phyloP scores from a whole-genome alignment of 2,329 filamentous ascomycete genomes.

The Eutypella sp. region DNA sequence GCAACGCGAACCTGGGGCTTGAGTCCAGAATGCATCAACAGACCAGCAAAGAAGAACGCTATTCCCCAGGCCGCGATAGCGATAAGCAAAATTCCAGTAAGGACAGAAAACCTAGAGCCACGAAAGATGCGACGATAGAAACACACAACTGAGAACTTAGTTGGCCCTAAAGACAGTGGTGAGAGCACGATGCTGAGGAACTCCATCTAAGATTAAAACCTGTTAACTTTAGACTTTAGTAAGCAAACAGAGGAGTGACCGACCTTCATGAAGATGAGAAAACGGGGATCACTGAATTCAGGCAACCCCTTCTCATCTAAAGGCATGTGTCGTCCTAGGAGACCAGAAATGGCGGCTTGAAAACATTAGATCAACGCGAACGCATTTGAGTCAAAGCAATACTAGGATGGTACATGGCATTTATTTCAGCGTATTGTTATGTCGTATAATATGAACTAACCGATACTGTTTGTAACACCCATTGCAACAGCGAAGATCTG shows the following conservation, averaged over 20 bases:
- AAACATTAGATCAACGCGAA: not conserved
- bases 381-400: no score
- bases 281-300: not conserved
- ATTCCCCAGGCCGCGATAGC: conserved; percentile 1
- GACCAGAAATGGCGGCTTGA: not conserved
- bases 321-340: not conserved
- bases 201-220: conserved; percentile 4
- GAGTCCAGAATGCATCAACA: conserved; percentile 5
- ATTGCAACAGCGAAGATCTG: not conserved
- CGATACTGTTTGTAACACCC: not conserved
- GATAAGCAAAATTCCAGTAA: not conserved
- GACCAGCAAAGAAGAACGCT: conserved; percentile 7
- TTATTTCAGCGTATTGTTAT: no score
- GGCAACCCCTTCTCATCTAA: not conserved
- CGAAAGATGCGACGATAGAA: conserved; percentile 19
- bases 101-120: conserved; percentile 7
- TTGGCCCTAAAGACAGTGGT: conserved; percentile 15
- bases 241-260: no score
- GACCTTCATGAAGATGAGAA: not conserved
- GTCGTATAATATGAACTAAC: no score
- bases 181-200: conserved; percentile 18
- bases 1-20: not conserved
- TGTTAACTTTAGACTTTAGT: not conserved
- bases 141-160: conserved; percentile 19
- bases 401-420: no score